phyloP scores from a whole-genome alignment of 345 rosid species.

The Eucalyptus caleyi region DNA sequence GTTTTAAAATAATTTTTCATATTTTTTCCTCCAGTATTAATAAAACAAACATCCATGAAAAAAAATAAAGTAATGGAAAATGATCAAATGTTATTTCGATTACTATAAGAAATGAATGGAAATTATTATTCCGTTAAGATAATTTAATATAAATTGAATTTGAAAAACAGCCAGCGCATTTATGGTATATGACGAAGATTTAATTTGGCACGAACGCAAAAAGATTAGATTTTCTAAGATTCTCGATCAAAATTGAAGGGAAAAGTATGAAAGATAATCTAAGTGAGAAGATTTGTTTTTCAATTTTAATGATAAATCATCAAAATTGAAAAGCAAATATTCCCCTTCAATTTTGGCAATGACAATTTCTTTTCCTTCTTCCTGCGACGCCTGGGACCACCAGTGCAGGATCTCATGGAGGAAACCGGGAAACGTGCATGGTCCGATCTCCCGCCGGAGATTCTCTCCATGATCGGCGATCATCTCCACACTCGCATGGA shows the following conservation, averaged over 20 bases:
- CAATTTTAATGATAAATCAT: no score
- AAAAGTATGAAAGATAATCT: not conserved
- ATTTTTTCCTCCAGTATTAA: not conserved
- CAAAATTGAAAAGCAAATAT: no score
- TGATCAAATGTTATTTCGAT: not conserved
- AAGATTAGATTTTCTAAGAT: not conserved
- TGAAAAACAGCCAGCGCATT: not conserved
- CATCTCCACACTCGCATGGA: constrained; percentile 1
- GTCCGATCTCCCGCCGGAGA: not conserved
- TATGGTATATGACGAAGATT: not conserved
- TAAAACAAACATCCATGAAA: not conserved
- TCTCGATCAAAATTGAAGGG: not conserved
- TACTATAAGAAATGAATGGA: not conserved
- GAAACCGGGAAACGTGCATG: not conserved
- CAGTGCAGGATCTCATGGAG: not conserved
- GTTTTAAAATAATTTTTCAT: no score
- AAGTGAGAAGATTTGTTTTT: not conserved
- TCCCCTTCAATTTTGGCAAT: not conserved
- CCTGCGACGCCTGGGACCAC: not conserved
- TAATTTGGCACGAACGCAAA: not conserved
- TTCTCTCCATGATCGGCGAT: not conserved
- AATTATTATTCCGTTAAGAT: no score
- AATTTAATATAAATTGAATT: not conserved
- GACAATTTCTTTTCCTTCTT: not conserved
- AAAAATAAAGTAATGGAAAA: no score